phyloP scores from a whole-genome alignment of 495 filamentous ascomycete species.

The Xylaria nigripes region DNA sequence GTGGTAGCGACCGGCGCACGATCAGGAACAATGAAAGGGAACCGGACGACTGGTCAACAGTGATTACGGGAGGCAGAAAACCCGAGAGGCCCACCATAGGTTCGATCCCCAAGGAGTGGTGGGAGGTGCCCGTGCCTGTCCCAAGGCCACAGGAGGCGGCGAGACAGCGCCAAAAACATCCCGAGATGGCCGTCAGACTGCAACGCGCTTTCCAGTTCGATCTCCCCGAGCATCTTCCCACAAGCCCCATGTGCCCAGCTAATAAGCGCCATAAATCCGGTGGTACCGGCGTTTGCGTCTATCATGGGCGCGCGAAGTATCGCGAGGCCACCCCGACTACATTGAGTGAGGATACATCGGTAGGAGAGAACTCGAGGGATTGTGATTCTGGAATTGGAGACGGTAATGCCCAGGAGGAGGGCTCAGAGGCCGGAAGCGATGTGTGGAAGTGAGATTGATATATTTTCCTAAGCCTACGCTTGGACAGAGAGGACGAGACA shows the following conservation, averaged over 20 bases:
- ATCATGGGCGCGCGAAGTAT: slow-evolving; percentile 25
- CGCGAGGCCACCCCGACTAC: background rate
- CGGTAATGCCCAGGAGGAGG: background rate
- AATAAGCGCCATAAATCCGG: slow-evolving; percentile 45
- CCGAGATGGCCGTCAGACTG: background rate
- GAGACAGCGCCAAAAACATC: background rate
- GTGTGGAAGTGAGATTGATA: slow-evolving; percentile 6
- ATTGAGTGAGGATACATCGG: background rate
- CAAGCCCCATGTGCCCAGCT: slow-evolving; percentile 56
- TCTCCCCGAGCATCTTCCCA: slow-evolving; percentile 57
- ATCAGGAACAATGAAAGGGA: slow-evolving; percentile 8
- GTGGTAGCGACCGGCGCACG: background rate
- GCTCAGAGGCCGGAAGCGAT: background rate
- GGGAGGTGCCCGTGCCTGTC: slow-evolving; percentile 21
- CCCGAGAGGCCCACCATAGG: slow-evolving; percentile 4
- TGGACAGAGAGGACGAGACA: background rate
- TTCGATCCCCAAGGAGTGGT: slow-evolving; percentile 20
- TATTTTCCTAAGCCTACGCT: too few relatives aligned
- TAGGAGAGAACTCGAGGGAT: background rate
- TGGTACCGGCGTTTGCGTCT: slow-evolving; percentile 49
- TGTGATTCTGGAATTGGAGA: background rate
- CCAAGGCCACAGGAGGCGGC: background rate
- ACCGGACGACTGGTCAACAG: background rate
- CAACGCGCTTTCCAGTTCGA: slow-evolving; percentile 40
- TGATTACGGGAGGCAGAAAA: background rate